These are phyloP conservation scores for Ogataea nitratoaversa DNA, from an alignment of 805 yeast genomes.

Conservation along the genomic window DNA sequence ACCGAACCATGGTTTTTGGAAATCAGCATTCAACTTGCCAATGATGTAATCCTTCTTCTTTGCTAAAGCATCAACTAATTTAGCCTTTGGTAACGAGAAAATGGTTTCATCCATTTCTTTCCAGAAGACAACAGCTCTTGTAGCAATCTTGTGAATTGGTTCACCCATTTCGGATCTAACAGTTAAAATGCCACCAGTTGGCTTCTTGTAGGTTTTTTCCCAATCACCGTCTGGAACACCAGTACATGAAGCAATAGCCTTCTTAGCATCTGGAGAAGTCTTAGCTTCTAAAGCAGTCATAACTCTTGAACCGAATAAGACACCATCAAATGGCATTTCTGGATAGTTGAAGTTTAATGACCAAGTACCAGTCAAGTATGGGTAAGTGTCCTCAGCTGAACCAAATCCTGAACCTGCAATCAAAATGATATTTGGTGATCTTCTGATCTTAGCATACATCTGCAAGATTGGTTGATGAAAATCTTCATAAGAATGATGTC, in stretches of 20 bases:
- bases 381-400: constrained; percentile 93
- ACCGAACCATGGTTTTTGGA: constrained; percentile 98
- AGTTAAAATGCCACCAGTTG: constrained; percentile 95
- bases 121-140: constrained; percentile 97
- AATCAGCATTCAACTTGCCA: constrained; percentile 82
- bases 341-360: constrained; percentile 83
- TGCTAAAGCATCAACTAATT: constrained; percentile 72
- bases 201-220: constrained; percentile 92
- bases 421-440: constrained; percentile 80
- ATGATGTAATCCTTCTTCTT: constrained; percentile 86
- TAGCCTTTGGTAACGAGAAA: constrained; percentile 85
- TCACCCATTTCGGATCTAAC: constrained; percentile 99
- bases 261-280: constrained; percentile 91
- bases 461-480: constrained; percentile 96
- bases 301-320: constrained; percentile 91
- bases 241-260: constrained; percentile 81
- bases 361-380: constrained; percentile 98
- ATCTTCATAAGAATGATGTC: constrained; percentile 98
- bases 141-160: constrained; percentile 97
- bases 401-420: constrained; percentile 99
- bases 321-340: constrained; percentile 99
- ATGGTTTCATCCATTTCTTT: constrained; percentile 93
- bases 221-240: constrained; percentile 88
- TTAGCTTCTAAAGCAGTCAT: constrained; percentile 97
- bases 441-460: constrained; percentile 93